These are phyloP conservation scores for Aureobasidium sp. DNA, from an alignment of 2,329 filamentous ascomycete genomes.

Conservation along the genomic window DNA sequence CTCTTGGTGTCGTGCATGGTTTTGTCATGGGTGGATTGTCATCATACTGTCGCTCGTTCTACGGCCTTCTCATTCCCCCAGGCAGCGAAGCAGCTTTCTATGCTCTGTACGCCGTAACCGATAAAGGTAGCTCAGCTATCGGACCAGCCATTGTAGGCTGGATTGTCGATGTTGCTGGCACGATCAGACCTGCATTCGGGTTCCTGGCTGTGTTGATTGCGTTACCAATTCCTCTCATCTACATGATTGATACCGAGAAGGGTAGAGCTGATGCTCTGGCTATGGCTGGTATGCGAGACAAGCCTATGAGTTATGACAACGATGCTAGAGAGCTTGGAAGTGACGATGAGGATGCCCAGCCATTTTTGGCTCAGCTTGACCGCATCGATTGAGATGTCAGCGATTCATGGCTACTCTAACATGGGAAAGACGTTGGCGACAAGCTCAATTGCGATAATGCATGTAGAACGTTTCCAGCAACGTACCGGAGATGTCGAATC, in stretches of 20 bases:
- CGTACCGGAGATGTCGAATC: neutral
- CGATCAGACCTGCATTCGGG: conserved; percentile 58
- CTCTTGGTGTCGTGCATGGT: conserved; percentile 75
- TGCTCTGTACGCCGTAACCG: conserved; percentile 87
- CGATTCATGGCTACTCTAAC: too few relatives aligned
- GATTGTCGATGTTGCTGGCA: conserved; percentile 61
- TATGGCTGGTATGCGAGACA: neutral
- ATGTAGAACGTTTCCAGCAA: neutral
- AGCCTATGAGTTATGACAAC: neutral
- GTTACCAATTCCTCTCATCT: conserved; percentile 70
- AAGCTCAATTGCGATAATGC: too few relatives aligned
- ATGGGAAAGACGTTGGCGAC: too few relatives aligned
- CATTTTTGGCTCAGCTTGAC: neutral
- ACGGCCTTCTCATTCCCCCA: conserved; percentile 80
- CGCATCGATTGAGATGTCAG: neutral
- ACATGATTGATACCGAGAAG: conserved; percentile 65
- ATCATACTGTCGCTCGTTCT: conserved; percentile 82
- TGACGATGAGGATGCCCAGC: neutral
- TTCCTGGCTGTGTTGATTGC: conserved; percentile 74
- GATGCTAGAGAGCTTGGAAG: neutral
- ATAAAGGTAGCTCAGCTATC: conserved; percentile 87
- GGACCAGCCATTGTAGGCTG: conserved; percentile 82
- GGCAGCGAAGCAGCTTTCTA: conserved; percentile 92
- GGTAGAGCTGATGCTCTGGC: conserved; percentile 27
- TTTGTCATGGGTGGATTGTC: conserved; percentile 85